Evolutionary conservation across 805 yeast genomes (phyloP).

Genomic region (Brettanomyces sp.): DNA sequence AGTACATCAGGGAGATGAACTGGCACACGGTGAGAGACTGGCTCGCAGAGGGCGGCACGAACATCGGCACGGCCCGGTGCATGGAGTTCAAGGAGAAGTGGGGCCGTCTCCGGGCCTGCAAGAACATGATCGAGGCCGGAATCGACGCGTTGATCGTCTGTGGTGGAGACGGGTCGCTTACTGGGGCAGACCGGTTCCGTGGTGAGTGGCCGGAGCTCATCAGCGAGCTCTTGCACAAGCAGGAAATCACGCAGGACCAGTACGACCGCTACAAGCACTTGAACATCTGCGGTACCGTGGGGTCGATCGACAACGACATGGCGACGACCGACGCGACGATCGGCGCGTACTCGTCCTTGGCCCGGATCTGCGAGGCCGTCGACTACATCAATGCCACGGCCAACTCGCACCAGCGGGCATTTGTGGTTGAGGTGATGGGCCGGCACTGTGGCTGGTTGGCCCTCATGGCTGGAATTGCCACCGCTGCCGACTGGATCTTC

Average conservation of each 20-base stretch:
- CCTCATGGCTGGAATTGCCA: constrained; percentile 92
- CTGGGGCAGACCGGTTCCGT: constrained; percentile 95
- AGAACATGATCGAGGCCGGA: constrained; percentile 76
- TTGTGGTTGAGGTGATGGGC: constrained; percentile 98
- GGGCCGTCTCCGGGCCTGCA: constrained; percentile 79
- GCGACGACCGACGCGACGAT: constrained; percentile 93
- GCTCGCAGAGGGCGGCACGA: constrained; percentile 88
- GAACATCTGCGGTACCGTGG: constrained; percentile 89
- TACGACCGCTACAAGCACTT: constrained; percentile 56
- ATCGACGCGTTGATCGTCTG: constrained; percentile 93
- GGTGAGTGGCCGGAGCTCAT: constrained; percentile 89
- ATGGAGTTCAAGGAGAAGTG: constrained; percentile 73
- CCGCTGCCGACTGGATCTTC: constrained; percentile 90
- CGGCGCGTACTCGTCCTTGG: constrained; percentile 91
- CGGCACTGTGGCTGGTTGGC: constrained; percentile 99
- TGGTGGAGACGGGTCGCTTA: constrained; percentile 98
- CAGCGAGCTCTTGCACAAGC: constrained; percentile 52
- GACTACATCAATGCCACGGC: constrained; percentile 98
- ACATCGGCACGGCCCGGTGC: constrained; percentile 94
- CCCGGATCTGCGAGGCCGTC: constrained; percentile 85
- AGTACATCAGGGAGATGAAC: constrained; percentile 47
- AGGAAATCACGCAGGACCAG: constrained; percentile 49
- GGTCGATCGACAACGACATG: constrained; percentile 98
- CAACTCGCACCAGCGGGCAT: constrained; percentile 92
- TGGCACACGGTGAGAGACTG: constrained; percentile 97